Evolutionary conservation across 768 basidiomycete species (phyloP).

Genomic region (Tephrocybe sp.): DNA sequence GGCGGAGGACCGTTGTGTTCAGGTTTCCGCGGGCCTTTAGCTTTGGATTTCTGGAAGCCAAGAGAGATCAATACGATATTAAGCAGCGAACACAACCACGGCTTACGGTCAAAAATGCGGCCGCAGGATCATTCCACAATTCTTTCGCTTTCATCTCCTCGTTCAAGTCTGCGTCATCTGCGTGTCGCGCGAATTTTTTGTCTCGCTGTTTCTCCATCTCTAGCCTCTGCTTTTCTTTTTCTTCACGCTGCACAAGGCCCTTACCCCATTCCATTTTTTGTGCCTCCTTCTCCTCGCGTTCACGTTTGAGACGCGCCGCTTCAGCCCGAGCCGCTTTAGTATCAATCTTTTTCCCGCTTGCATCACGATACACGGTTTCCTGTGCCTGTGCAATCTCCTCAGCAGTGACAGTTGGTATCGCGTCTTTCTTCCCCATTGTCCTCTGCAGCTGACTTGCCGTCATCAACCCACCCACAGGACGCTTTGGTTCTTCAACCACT

Average conservation of each 20-base stretch:
- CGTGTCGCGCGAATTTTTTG: conserved; percentile 72
- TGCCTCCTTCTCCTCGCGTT: conserved; percentile 83
- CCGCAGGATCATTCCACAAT: conserved; percentile 98
- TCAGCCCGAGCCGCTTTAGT: conserved; percentile 83
- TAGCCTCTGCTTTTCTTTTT: conserved; percentile 62
- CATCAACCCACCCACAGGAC: conserved; percentile 76
- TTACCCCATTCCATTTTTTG: conserved; percentile 98
- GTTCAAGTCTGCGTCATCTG: conserved; percentile 85
- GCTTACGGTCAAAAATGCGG: conserved; percentile 85
- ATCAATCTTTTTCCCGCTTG: conserved; percentile 86
- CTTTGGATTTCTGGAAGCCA: conserved; percentile 60
- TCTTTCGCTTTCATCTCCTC: conserved; percentile 79
- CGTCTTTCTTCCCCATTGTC: conserved; percentile 45
- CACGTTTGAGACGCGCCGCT: conserved; percentile 76
- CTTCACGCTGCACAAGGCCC: conserved; percentile 86
- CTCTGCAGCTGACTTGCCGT: conserved; percentile 75
- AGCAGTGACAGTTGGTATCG: conserved; percentile 37
- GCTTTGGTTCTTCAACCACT: conserved; percentile 45
- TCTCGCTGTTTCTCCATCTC: conserved; percentile 70
- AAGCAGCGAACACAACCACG: background rate
- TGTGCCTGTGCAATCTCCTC: conserved; percentile 65
- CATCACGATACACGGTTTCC: conserved; percentile 94
- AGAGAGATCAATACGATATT: background rate
- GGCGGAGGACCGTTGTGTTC: conserved; percentile 86
- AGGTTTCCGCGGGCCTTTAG: conserved; percentile 78